These are phyloP conservation scores for Diplodia corticola DNA, from an alignment of 2,329 filamentous ascomycete genomes.

Conservation along the genomic window DNA sequence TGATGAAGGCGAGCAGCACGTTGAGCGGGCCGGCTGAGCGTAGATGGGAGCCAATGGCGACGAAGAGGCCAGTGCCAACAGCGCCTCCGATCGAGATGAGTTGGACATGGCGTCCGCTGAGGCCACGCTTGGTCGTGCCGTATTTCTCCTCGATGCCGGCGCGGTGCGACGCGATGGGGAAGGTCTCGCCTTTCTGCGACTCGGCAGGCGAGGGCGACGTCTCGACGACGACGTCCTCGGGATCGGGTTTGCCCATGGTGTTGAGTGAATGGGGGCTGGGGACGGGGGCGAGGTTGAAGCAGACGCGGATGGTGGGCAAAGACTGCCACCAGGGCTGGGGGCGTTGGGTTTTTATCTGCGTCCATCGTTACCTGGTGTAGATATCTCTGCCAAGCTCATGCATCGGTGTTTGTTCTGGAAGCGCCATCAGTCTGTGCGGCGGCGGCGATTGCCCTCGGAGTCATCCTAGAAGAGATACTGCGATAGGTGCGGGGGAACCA, in stretches of 20 bases:
- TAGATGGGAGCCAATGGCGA: constrained; percentile 10
- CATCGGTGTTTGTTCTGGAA: background rate
- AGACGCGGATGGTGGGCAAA: background rate
- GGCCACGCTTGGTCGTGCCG: constrained; percentile 16
- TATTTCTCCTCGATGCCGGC: constrained; percentile 12
- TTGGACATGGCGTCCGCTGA: constrained; percentile 16
- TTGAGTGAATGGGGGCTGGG: background rate
- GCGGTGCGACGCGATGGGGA: background rate
- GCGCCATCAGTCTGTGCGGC: background rate
- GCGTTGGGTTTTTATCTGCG: background rate
- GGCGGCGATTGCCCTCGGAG: background rate
- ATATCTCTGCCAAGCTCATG: background rate
- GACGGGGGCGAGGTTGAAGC: background rate
- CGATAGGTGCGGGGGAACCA: background rate
- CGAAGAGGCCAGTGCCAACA: constrained; percentile 18
- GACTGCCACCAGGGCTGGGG: background rate
- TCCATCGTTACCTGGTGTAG: background rate
- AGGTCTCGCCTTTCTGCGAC: background rate
- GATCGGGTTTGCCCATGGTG: constrained; percentile 16
- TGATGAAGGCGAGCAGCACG: constrained; percentile 26
- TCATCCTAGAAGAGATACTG: background rate
- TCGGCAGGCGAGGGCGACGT: background rate
- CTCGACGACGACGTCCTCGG: constrained; percentile 13
- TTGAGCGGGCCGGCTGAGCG: constrained; percentile 30
- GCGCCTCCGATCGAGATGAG: constrained; percentile 20